A percentile compares a stretch with the other conserved stretches of the same genome.
Conservation (phyloP, 768 basidiomycete species). For the Mycena polygramma region DNA sequence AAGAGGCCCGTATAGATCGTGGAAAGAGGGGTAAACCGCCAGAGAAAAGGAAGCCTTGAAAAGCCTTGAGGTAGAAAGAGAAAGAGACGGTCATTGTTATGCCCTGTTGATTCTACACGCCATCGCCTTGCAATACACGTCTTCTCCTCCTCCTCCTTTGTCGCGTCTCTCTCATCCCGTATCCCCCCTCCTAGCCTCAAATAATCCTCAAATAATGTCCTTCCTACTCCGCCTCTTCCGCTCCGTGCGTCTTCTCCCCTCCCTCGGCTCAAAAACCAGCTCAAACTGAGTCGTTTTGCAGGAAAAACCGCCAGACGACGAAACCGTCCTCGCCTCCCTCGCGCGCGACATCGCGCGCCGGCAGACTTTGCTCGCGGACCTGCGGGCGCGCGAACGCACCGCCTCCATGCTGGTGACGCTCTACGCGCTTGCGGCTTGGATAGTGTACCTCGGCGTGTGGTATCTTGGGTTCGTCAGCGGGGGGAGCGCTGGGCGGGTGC, state of each 20-base stretch:
- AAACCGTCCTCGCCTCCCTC: slow-evolving; percentile 76
- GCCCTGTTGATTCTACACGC: too few species aligned
- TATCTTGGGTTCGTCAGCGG: slow-evolving; percentile 67
- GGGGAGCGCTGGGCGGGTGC: slow-evolving; percentile 41
- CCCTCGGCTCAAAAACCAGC: not conserved
- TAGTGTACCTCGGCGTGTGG: slow-evolving; percentile 80
- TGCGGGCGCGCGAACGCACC: slow-evolving; percentile 87
- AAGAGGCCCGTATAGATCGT: too few species aligned
- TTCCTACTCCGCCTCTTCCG: slow-evolving; percentile 3
- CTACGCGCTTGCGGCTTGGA: slow-evolving; percentile 83
- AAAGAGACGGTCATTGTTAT: too few species aligned
- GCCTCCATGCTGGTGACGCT: slow-evolving; percentile 82
- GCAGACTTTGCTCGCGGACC: slow-evolving; percentile 81
- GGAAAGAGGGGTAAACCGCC: too few species aligned
- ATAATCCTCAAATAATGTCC: not conserved
- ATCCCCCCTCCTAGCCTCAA: too few species aligned
- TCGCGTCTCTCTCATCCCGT: too few species aligned
- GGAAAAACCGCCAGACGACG: slow-evolving; percentile 57
- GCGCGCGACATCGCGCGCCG: slow-evolving; percentile 79
- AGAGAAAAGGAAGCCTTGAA: too few species aligned
- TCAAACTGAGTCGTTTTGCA: not conserved
- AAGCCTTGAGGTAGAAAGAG: too few species aligned
- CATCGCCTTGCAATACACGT: too few species aligned
- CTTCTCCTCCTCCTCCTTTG: too few species aligned
- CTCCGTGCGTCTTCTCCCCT: not conserved